Evolutionary conservation across 2,329 filamentous ascomycete species (phyloP).

Genomic region (Calonectria multiphialidica): DNA sequence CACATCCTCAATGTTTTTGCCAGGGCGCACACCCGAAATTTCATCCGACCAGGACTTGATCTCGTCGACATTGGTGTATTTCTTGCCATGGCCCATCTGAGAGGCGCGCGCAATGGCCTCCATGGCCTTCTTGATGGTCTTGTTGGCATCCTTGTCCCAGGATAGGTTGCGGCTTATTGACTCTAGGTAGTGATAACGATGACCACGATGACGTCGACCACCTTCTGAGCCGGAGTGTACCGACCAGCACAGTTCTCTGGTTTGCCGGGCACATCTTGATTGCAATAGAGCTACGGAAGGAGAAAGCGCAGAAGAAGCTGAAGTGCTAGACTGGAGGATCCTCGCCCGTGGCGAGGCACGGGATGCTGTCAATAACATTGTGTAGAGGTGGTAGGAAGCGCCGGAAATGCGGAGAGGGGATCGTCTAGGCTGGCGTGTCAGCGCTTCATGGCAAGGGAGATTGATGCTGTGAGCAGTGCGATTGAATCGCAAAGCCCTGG

Average conservation of each 20-base stretch:
- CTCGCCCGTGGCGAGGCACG: conserved; percentile 45
- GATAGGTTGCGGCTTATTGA: conserved; percentile 57
- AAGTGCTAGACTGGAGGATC: conserved; percentile 36
- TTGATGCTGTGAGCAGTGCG: background rate
- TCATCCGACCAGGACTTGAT: conserved; percentile 53
- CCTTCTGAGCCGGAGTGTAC: conserved; percentile 57
- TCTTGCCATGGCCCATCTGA: conserved; percentile 45
- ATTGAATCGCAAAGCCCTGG: background rate
- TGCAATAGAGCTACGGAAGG: conserved; percentile 28
- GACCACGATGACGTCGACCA: conserved; percentile 56
- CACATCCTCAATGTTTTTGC: conserved; percentile 57
- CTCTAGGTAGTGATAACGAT: conserved; percentile 61
- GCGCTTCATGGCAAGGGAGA: background rate
- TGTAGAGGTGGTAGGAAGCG: conserved; percentile 5
- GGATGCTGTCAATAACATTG: conserved; percentile 44
- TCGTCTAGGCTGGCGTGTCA: conserved; percentile 12
- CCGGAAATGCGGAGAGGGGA: conserved; percentile 4
- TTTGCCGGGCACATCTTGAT: conserved; percentile 36
- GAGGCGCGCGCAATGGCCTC: conserved; percentile 51
- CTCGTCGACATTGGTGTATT: conserved; percentile 52
- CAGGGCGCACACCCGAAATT: conserved; percentile 52
- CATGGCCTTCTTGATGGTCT: conserved; percentile 56
- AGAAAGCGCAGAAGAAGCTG: conserved; percentile 25
- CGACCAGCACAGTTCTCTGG: conserved; percentile 63
- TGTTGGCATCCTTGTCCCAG: conserved; percentile 59